Percentiles rank a stretch among this genome's conserved stretches.
Evolutionary conservation across 116 monocot species (phyloP).

Genomic region (Iris pallida): DNA sequence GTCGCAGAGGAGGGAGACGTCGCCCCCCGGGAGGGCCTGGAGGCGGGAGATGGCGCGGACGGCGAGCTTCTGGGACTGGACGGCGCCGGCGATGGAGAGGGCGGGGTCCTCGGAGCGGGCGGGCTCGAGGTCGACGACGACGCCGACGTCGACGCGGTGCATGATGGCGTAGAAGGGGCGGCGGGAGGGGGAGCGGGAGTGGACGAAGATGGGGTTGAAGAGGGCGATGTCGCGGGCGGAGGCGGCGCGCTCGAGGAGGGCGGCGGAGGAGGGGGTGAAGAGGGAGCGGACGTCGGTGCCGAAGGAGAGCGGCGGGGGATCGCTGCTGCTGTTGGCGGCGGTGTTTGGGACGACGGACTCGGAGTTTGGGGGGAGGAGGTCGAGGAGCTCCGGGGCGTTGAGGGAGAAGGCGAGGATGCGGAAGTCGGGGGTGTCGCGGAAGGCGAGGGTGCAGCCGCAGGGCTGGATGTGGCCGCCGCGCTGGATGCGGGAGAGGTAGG

Average conservation of each 20-base stretch:
- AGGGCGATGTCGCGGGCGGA: constrained; percentile 66
- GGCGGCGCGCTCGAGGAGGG: constrained; percentile 52
- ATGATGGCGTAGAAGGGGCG: constrained; percentile 83
- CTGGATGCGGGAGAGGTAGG: constrained; percentile 83
- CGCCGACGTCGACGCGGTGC: constrained; percentile 69
- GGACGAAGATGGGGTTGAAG: constrained; percentile 74
- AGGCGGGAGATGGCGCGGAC: constrained; percentile 73
- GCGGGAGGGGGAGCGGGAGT: constrained; percentile 40
- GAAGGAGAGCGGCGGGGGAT: constrained; percentile 10
- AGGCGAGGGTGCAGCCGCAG: constrained; percentile 70
- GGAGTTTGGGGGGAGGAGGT: constrained; percentile 37
- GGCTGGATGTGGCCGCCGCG: constrained; percentile 88
- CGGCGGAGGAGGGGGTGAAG: constrained; percentile 50
- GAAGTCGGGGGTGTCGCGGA: constrained; percentile 50
- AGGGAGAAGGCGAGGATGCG: constrained; percentile 64
- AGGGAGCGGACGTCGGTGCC: constrained; percentile 64
- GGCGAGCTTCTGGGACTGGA: constrained; percentile 92
- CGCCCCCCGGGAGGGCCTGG: constrained; percentile 75
- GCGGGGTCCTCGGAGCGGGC: constrained; percentile 61
- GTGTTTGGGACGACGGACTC: constrained; percentile 28
- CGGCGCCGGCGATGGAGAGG: constrained; percentile 66
- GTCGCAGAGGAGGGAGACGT: constrained; percentile 64
- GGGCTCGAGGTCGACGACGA: constrained; percentile 88
- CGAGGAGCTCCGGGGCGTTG: constrained; percentile 75
- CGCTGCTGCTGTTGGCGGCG: constrained; percentile 9